phyloP scores from a whole-genome alignment of 306 rosid species.

The Corylus americana region DNA sequence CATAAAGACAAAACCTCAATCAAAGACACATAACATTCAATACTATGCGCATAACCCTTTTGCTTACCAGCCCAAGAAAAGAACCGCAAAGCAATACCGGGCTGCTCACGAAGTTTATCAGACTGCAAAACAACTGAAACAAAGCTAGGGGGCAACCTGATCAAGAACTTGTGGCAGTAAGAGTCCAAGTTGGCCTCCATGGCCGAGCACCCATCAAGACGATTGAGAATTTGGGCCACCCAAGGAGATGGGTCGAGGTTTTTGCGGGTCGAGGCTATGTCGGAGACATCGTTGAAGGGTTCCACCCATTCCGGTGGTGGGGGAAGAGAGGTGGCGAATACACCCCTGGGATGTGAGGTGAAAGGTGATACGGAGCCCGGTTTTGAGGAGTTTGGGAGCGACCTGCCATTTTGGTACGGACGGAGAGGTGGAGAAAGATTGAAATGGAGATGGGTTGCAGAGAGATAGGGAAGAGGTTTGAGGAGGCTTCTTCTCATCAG shows the following conservation, averaged over 20 bases:
- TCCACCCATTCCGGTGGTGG: slow-evolving; percentile 84
- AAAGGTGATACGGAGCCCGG: slow-evolving; percentile 5
- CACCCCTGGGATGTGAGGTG: slow-evolving; percentile 33
- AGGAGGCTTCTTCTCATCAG: slow-evolving; percentile 41
- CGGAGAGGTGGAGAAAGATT: slow-evolving; percentile 4
- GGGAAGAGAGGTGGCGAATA: slow-evolving; percentile 49
- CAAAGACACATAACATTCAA: slow-evolving; percentile 68
- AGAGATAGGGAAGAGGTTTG: slow-evolving; percentile 20
- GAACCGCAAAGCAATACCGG: slow-evolving; percentile 51
- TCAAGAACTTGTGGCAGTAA: slow-evolving; percentile 55
- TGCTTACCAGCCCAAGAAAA: slow-evolving; percentile 71
- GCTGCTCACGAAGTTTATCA: slow-evolving; percentile 35
- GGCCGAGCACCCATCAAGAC: slow-evolving; percentile 51
- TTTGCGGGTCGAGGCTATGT: slow-evolving; percentile 49
- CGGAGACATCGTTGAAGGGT: slow-evolving; percentile 75
- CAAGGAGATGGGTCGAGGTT: slow-evolving; percentile 64
- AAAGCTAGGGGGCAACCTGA: slow-evolving; percentile 73
- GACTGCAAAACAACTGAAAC: slow-evolving; percentile 56
- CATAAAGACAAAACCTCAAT: slow-evolving; percentile 43
- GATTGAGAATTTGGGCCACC: slow-evolving; percentile 63
- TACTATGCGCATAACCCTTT: slow-evolving; percentile 51
- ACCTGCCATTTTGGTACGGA: slow-evolving; percentile 29
- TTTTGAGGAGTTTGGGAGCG: slow-evolving; percentile 26
- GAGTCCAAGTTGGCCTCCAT: slow-evolving; percentile 72
- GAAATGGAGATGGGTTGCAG: slow-evolving; percentile 20